phyloP scores from a whole-genome alignment of 2,329 filamentous ascomycete genomes.

The Trichoderma semiorbis region DNA sequence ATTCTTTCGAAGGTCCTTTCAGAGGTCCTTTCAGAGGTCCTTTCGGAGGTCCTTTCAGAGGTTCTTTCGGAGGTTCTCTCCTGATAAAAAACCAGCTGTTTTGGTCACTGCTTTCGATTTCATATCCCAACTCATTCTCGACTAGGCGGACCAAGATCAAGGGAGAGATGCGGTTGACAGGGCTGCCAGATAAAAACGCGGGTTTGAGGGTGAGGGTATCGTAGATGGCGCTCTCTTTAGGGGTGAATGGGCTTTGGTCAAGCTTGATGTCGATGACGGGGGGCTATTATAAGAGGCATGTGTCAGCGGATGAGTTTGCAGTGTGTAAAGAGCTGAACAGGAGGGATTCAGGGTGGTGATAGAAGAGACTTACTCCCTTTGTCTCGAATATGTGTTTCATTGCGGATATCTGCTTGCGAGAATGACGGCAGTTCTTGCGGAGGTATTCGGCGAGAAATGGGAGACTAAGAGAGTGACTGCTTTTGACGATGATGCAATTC shows the following conservation, averaged over 20 bases:
- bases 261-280: neutral
- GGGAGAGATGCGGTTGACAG: neutral
- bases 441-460: neutral
- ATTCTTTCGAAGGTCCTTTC: no score
- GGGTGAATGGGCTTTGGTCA: neutral
- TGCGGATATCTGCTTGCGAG: no score
- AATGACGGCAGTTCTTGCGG: neutral
- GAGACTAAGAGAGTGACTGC: neutral
- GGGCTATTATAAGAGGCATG: neutral
- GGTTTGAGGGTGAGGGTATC: neutral
- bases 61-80: no score
- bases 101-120: neutral
- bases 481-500: neutral
- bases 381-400: no score
- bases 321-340: neutral
- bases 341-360: neutral
- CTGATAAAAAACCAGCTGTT: neutral
- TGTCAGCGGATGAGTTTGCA: neutral
- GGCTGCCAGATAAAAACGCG: fast-evolving
- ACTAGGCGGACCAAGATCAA: neutral
- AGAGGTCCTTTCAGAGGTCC: no score
- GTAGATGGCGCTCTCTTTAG: neutral
- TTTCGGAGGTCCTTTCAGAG: no score
- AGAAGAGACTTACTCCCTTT: neutral
- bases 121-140: neutral